Percentiles rank a stretch among this genome's conserved stretches.
phyloP scores from a whole-genome alignment of 345 rosid genomes.

The Carallia pectinifolia region DNA sequence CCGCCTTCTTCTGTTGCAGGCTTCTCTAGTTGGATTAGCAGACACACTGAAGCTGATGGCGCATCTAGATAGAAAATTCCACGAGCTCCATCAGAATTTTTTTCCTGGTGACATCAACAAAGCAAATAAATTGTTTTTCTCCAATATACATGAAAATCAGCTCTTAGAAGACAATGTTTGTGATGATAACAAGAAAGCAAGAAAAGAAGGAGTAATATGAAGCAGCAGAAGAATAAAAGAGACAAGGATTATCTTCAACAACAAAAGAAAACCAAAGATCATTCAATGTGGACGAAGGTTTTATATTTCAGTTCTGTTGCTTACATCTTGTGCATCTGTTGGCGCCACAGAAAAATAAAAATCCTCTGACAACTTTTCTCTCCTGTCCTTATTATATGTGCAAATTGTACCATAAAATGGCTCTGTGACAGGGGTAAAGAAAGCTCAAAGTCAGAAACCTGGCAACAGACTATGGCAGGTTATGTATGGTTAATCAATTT shows the following conservation, averaged over 20 bases:
- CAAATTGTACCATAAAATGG: slow-evolving; percentile 94
- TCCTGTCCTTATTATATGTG: slow-evolving; percentile 85
- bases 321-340: slow-evolving; percentile 82
- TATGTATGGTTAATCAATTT: not conserved
- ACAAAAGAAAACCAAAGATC: not conserved
- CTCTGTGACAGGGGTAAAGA: slow-evolving; percentile 53
- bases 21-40: slow-evolving; percentile 89
- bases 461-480: slow-evolving; percentile 1
- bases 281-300: not conserved
- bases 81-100: slow-evolving; percentile 56
- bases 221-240: too few relatives aligned
- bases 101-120: slow-evolving; percentile 47
- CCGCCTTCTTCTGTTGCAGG: slow-evolving; percentile 95
- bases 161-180: not conserved
- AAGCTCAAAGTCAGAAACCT: slow-evolving; percentile 24
- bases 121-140: slow-evolving; percentile 5
- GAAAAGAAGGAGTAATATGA: not conserved
- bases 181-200: not conserved
- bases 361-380: slow-evolving; percentile 91
- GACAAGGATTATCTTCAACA: not conserved
- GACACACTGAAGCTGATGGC: slow-evolving; percentile 83
- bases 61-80: slow-evolving; percentile 93
- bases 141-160: not conserved
- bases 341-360: slow-evolving; percentile 72
- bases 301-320: slow-evolving; percentile 20